Evolutionary conservation across 345 rosid genomes (phyloP).

Genomic region (Eucalyptus lansdowneana): DNA sequence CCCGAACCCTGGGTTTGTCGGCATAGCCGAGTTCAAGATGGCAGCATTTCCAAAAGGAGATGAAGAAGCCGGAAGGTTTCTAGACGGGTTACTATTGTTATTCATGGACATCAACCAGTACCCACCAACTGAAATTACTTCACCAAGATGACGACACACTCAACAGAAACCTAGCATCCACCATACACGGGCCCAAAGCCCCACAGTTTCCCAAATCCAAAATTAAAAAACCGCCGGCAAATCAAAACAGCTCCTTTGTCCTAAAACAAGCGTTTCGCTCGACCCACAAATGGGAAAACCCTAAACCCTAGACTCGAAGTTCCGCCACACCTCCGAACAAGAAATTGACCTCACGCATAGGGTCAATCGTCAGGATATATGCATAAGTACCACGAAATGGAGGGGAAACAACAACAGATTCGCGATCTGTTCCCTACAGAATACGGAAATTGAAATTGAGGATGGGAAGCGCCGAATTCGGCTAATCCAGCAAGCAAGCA

Average conservation of each 20-base stretch:
- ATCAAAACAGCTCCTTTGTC: neutral
- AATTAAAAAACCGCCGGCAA: neutral
- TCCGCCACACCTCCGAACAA: neutral
- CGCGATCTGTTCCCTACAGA: neutral
- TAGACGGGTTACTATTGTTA: slow-evolving; percentile 36
- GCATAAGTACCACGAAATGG: neutral
- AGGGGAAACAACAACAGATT: neutral
- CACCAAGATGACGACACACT: neutral
- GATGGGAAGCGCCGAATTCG: neutral
- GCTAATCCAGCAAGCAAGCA: neutral
- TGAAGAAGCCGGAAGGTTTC: slow-evolving; percentile 49
- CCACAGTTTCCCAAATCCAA: neutral
- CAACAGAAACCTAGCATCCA: neutral
- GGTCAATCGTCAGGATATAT: neutral
- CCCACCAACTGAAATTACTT: neutral
- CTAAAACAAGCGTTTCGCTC: neutral
- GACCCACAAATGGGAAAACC: neutral
- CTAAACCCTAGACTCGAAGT: neutral
- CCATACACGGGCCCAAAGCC: neutral
- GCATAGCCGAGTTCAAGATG: slow-evolving; percentile 40
- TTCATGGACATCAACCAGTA: slow-evolving; percentile 34
- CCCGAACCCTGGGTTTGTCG: slow-evolving; percentile 41
- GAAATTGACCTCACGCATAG: neutral
- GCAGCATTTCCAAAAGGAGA: slow-evolving; percentile 79
- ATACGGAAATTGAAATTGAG: neutral